These are phyloP conservation scores for Clathrospora elynae DNA, from an alignment of 2,329 filamentous ascomycete species.

Conservation along the genomic window DNA sequence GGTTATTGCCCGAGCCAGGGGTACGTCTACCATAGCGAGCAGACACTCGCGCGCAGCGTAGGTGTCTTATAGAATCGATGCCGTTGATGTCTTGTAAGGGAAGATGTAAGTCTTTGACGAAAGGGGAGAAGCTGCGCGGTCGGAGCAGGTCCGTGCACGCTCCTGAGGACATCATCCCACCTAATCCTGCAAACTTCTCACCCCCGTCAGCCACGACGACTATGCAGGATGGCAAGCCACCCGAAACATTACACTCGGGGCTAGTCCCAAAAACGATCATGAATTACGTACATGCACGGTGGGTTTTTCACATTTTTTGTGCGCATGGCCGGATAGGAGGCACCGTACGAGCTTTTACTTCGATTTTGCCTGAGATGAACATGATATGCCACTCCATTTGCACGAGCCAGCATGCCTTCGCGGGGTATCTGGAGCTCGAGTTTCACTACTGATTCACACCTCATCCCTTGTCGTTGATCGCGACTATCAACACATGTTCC, in stretches of 20 bases:
- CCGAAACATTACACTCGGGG: not conserved
- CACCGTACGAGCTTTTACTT: too few relatives aligned
- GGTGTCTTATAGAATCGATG: too few relatives aligned
- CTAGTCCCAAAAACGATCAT: conserved; percentile 3
- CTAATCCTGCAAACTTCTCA: not conserved
- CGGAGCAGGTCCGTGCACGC: not conserved
- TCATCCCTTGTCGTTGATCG: conserved; percentile 5
- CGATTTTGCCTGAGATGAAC: too few relatives aligned
- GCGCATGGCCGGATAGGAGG: too few relatives aligned
- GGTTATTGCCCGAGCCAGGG: conserved; percentile 8
- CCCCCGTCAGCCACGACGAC: not conserved
- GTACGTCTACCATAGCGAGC: too few relatives aligned
- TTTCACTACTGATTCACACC: conserved; percentile 1
- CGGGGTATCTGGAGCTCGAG: conserved; percentile 1
- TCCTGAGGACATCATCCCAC: conserved; percentile 6
- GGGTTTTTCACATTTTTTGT: not conserved
- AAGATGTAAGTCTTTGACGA: too few relatives aligned
- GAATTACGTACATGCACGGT: conserved; percentile 6
- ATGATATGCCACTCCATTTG: conserved; percentile 1
- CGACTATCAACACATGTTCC: conserved; percentile 2
- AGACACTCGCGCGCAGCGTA: too few relatives aligned
- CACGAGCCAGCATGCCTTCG: not conserved
- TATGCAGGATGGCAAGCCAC: conserved; percentile 1
- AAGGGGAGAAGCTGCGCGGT: not conserved
- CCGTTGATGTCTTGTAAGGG: too few relatives aligned